These are phyloP conservation scores for Aspergillus glaucus DNA, from an alignment of 2,329 filamentous ascomycete genomes.

Conservation along the genomic window DNA sequence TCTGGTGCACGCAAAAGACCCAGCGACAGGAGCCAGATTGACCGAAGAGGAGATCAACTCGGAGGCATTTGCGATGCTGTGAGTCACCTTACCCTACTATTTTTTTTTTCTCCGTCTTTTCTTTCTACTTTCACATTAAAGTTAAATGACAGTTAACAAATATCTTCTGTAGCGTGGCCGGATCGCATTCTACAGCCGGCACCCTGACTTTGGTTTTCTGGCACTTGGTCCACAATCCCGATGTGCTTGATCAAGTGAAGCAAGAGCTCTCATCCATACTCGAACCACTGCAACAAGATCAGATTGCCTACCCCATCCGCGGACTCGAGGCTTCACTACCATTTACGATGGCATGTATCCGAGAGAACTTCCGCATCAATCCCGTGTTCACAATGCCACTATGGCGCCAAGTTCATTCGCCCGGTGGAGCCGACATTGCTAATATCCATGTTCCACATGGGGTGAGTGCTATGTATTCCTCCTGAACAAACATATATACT, in stretches of 20 bases:
- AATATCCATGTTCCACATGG: background rate
- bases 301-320: conserved; percentile 2
- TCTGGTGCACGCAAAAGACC: conserved; percentile 1
- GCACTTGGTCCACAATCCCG: conserved; percentile 4
- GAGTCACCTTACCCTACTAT: background rate
- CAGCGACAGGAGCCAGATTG: conserved; percentile 1
- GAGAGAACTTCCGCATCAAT: conserved; percentile 8
- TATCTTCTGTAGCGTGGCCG: conserved; percentile 1
- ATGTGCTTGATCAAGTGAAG: background rate
- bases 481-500: background rate
- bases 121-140: background rate
- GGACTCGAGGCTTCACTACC: conserved; percentile 5
- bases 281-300: background rate
- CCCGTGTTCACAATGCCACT: conserved; percentile 9
- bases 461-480: background rate
- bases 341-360: conserved; percentile 9
- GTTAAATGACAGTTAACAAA: background rate
- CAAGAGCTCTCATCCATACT: background rate
- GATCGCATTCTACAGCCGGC: conserved; percentile 6
- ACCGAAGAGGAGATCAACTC: conserved; percentile 7
- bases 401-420: conserved; percentile 5
- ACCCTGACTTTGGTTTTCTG: conserved; percentile 6
- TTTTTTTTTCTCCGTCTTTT: background rate
- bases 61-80: conserved; percentile 7
- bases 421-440: conserved; percentile 6